Evolutionary conservation across 2,329 filamentous ascomycete species (phyloP).

Genomic region (Fusarium proliferatum): DNA sequence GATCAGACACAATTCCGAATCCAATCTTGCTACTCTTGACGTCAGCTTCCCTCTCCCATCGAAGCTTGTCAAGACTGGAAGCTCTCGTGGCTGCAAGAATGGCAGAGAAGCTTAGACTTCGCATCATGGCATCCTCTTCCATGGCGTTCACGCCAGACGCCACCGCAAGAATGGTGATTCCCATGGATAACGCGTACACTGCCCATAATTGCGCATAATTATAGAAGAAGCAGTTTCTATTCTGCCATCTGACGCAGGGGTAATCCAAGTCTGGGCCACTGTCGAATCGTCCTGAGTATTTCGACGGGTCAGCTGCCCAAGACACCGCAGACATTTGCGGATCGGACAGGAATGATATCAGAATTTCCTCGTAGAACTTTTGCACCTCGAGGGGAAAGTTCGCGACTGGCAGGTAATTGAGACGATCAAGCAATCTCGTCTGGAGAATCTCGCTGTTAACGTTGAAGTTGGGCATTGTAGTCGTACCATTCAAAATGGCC

Average conservation of each 20-base stretch:
- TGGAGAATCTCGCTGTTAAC: constrained; percentile 33
- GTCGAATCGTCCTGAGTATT: constrained; percentile 14
- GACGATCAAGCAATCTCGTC: constrained; percentile 38
- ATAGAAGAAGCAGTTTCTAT: constrained; percentile 38
- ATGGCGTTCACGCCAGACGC: constrained; percentile 37
- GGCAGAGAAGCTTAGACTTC: constrained; percentile 41
- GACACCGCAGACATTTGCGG: constrained; percentile 42
- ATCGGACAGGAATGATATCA: constrained; percentile 41
- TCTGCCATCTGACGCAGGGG: constrained; percentile 33
- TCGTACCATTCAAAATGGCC: constrained; percentile 39
- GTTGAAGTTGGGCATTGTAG: constrained; percentile 33
- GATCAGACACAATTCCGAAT: constrained; percentile 38
- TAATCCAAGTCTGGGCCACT: constrained; percentile 25
- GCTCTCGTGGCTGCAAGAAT: constrained; percentile 42
- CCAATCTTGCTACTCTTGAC: constrained; percentile 38
- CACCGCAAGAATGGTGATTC: constrained; percentile 33
- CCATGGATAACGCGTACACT: constrained; percentile 42
- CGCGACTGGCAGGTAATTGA: constrained; percentile 35
- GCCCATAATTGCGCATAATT: constrained; percentile 35
- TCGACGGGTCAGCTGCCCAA: constrained; percentile 36
- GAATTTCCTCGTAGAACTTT: constrained; percentile 43
- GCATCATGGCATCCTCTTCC: constrained; percentile 40
- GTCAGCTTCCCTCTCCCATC: constrained; percentile 36
- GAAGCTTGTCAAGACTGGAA: constrained; percentile 39
- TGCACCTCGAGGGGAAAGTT: constrained; percentile 36